Evolutionary conservation across 2,329 filamentous ascomycete genomes (phyloP), one percentile per base, ranked within the genome.

Genomic region (Phyllosticta citrichinensis): DNA sequence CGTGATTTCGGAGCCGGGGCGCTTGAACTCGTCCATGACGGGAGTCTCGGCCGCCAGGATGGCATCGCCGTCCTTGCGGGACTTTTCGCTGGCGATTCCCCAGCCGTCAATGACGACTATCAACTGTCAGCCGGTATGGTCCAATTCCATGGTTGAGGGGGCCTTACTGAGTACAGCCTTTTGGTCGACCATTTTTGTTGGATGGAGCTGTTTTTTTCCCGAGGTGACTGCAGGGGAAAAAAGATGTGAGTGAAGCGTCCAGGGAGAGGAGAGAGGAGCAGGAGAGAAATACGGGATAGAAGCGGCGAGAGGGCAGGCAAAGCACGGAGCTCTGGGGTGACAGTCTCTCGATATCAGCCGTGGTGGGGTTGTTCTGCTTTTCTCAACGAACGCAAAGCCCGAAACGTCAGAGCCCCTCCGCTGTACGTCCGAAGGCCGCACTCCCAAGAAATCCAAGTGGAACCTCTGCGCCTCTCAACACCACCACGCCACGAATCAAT

Each of bases 91-190:
- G 69, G 92, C 84, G 70, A 97, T 85, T 73, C 94, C 94, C 94
- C 94, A 99, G 72, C 94, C 94, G 80, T 99, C 94, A 81, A 99
- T 99, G 78, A 97, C 94, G 83, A 99, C 60, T 62, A 40, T 20
- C 33, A 22, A 19, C 12, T 20, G 51, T 57, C 88, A 71, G 56
- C 51, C 50, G 19, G 19, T 33, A 40, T 73, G 83, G 73, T 69
- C 81, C 75, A 63, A 14, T 17, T n/a, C 35, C 17, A 17, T 19
- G 12, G 82, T 83, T 81, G 85, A 82, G 60, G 33, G 51, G 22
- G 25, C 25, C 60, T 62, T 62, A 62, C 60, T 88, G 69, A 89
- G 79, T 65, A 85, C 86, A 65, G 82, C 81, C 75, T 88, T 88
- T 64, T 88, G 84, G 71, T 88, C 78, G 65, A 80, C 80, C 85